Percentiles rank a stretch among this genome's conserved stretches.
Evolutionary conservation across 176 grass and related monocot species (phyloP).

Genomic region (Oryza officinalis): DNA sequence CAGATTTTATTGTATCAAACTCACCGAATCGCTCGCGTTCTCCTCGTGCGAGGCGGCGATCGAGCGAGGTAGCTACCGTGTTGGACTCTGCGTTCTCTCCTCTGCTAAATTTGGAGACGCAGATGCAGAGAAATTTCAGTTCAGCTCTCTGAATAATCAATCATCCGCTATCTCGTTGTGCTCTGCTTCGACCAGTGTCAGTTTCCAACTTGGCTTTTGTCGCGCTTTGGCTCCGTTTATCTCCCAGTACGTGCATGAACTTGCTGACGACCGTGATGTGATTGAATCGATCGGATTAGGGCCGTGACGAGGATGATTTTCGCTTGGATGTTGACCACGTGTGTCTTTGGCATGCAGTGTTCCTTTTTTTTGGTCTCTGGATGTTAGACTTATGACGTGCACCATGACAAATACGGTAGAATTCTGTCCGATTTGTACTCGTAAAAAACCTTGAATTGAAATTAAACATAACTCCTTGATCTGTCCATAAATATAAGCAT

Average conservation of each 20-base stretch:
- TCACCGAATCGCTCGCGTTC: not conserved
- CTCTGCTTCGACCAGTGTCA: not conserved
- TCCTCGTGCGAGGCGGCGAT: not conserved
- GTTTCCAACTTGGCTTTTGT: slow-evolving; percentile 31
- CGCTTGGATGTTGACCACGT: not conserved
- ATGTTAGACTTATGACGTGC: not conserved
- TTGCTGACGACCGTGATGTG: slow-evolving; percentile 2
- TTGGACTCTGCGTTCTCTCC: not conserved
- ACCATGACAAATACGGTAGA: not conserved
- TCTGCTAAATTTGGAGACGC: not conserved
- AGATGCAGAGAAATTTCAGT: not conserved
- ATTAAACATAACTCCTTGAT: too few species aligned
- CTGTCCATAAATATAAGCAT: too few species aligned
- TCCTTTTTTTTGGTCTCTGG: not conserved
- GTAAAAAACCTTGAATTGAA: too few species aligned
- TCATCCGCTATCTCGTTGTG: not conserved
- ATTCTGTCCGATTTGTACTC: too few species aligned
- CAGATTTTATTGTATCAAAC: not conserved
- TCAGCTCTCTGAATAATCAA: not conserved
- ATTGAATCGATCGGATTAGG: not conserved
- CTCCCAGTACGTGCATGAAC: slow-evolving; percentile 1
- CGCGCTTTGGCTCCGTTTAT: not conserved
- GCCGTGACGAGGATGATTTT: not conserved
- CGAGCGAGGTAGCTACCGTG: not conserved
- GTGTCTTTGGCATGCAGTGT: slow-evolving; percentile 6